These are phyloP conservation scores for Zymoseptoria ardabiliae DNA, from an alignment of 2,329 filamentous ascomycete genomes.

Conservation along the genomic window DNA sequence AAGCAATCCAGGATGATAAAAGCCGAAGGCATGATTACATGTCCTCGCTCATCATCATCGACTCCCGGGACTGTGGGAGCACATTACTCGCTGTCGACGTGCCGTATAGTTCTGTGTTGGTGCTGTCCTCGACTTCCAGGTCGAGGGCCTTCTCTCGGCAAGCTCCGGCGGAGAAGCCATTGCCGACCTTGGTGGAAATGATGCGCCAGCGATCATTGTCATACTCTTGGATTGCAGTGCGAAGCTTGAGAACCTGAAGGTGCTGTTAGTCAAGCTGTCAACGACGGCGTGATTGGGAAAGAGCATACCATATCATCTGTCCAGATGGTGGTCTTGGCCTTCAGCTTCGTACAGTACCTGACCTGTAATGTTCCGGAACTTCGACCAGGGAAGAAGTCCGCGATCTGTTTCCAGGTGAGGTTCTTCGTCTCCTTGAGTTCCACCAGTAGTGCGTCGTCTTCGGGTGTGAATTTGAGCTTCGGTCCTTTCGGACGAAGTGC, in stretches of 20 bases:
- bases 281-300: neutral
- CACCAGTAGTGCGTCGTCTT: constrained; percentile 80
- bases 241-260: constrained; percentile 65
- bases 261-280: constrained; percentile 19
- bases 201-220: constrained; percentile 91
- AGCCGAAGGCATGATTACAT: neutral
- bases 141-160: constrained; percentile 74
- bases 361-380: constrained; percentile 89
- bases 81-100: neutral
- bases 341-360: constrained; percentile 89
- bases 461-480: constrained; percentile 88
- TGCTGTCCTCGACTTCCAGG: constrained; percentile 34
- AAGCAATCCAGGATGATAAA: neutral
- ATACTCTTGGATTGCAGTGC: constrained; percentile 71
- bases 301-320: constrained; percentile 73
- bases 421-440: constrained; percentile 92
- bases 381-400: constrained; percentile 87
- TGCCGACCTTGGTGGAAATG: constrained; percentile 82
- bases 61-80: neutral
- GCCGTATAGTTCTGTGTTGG: neutral
- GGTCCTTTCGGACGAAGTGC: constrained; percentile 74
- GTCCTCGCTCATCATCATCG: neutral
- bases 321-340: constrained; percentile 89
- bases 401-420: constrained; percentile 95
- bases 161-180: constrained; percentile 77